phyloP scores from a whole-genome alignment of 495 filamentous ascomycete species.

The Durotheca rogersii region DNA sequence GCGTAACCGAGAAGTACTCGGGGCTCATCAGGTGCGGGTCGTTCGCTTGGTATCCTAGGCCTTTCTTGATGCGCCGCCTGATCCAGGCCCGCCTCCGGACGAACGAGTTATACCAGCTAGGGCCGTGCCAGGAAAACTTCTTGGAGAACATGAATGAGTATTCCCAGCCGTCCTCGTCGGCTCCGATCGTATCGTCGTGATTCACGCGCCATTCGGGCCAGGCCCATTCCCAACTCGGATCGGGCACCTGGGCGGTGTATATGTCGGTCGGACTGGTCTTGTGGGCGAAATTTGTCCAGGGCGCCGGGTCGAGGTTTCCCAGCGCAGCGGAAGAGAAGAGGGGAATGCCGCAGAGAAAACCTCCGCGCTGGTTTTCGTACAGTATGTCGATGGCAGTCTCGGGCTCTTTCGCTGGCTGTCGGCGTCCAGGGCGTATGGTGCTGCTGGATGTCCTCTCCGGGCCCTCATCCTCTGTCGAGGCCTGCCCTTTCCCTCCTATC shows the following conservation, averaged over 20 bases:
- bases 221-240: slow-evolving; percentile 94
- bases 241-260: slow-evolving; percentile 85
- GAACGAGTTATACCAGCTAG: slow-evolving; percentile 89
- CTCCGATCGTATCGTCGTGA: slow-evolving; percentile 67
- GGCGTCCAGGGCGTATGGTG: slow-evolving; percentile 4
- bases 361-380: slow-evolving; percentile 88
- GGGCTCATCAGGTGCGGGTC: slow-evolving; percentile 67
- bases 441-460: neutral
- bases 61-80: slow-evolving; percentile 70
- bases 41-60: slow-evolving; percentile 35
- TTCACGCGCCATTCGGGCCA: slow-evolving; percentile 96
- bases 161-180: slow-evolving; percentile 93
- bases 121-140: slow-evolving; percentile 84
- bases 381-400: slow-evolving; percentile 79
- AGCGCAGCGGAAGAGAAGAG: slow-evolving; percentile 84
- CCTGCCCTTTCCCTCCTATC: slow-evolving; percentile 4
- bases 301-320: slow-evolving; percentile 78
- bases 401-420: slow-evolving; percentile 18
- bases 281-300: slow-evolving; percentile 78
- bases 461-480: slow-evolving; percentile 2
- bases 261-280: slow-evolving; percentile 81
- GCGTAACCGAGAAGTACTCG: slow-evolving; percentile 85
- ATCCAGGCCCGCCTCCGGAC: slow-evolving; percentile 89
- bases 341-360: slow-evolving; percentile 84
- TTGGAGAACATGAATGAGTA: slow-evolving; percentile 85